phyloP scores from a whole-genome alignment of 257 asterid genomes.

The Mitragyna speciosa region DNA sequence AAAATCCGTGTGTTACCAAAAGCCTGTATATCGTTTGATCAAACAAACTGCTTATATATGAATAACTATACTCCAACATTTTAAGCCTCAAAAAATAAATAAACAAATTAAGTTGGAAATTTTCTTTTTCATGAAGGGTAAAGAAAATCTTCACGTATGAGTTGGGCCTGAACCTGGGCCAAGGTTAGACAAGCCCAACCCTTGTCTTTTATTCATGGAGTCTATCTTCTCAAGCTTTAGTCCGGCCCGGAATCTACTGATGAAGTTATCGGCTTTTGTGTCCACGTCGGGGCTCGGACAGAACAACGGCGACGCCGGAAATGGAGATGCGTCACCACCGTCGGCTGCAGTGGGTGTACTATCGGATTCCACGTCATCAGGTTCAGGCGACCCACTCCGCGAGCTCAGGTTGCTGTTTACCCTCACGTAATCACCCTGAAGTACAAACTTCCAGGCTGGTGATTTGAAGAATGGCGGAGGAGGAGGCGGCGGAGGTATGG shows the following conservation, averaged over 20 bases:
- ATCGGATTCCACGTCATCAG: constrained; percentile 59
- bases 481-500: constrained; percentile 69
- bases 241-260: constrained; percentile 53
- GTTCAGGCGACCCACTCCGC: constrained; percentile 72
- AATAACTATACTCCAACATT: too few relatives aligned
- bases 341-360: constrained; percentile 48
- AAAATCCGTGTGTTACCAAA: too few relatives aligned
- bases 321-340: constrained; percentile 31
- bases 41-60: too few relatives aligned
- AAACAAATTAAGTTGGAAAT: neutral
- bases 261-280: constrained; percentile 84
- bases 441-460: constrained; percentile 75
- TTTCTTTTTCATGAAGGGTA: neutral
- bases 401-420: constrained; percentile 64
- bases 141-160: neutral
- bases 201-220: constrained; percentile 32
- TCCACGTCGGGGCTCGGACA: constrained; percentile 88
- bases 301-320: constrained; percentile 58
- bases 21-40: too few relatives aligned
- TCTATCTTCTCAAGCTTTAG: constrained; percentile 43
- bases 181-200: constrained; percentile 42
- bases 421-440: constrained; percentile 82
- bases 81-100: neutral
- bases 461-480: constrained; percentile 60
- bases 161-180: constrained; percentile 36